Base-by-base conservation (phyloP, 2,329 filamentous ascomycete species). In the Penicillium sp. region DNA sequence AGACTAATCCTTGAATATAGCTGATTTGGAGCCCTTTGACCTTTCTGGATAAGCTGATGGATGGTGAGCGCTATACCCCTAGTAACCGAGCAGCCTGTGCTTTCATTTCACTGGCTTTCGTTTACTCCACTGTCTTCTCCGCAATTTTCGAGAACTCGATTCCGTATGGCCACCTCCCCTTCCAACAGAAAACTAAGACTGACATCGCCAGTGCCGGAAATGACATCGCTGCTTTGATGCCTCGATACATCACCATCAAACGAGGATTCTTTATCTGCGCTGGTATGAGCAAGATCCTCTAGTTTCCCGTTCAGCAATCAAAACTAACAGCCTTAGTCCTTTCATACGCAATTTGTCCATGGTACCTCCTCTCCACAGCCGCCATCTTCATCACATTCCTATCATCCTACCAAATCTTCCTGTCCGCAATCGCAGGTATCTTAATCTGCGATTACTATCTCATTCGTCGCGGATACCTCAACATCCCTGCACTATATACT, bases 371-470 rank as follows among this genome's bases (percentile, higher is more conserved):
- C 13, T 52, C 62, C 19, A 58, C 59, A 1, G 76, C 76, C 0
- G 64, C 64, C 19, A 70, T 74, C 11, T 79, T 78, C 57, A 70
- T 76, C 41, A 69, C 66, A 11, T 78, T 77, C 59, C 64, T 81
- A 3, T 70, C 72, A 2, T 77, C 73, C 2, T 80, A 79, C 57
- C 74, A 77, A 31, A 64, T 69, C 37, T 69, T 69, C 50, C 67
- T 80, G 5, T 72, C 71, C 0, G 62, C 76, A 5, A 79, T 80
- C 41, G 72, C 74, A 0, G 78, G 78, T 5, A 69, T 80, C 2
- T 54, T 80, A 7, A 65, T 79, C 3, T 73, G 70, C 55, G 70
- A 80, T 55, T 80, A 80, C 64, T 78, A 75, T 53, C 49, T 79
- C 19, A 68, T 80, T 33, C 60, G 66, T 1, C 70, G 72, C 1